Conservation (phyloP, 2,329 filamentous ascomycete species). For the Sporothrix sp. region DNA sequence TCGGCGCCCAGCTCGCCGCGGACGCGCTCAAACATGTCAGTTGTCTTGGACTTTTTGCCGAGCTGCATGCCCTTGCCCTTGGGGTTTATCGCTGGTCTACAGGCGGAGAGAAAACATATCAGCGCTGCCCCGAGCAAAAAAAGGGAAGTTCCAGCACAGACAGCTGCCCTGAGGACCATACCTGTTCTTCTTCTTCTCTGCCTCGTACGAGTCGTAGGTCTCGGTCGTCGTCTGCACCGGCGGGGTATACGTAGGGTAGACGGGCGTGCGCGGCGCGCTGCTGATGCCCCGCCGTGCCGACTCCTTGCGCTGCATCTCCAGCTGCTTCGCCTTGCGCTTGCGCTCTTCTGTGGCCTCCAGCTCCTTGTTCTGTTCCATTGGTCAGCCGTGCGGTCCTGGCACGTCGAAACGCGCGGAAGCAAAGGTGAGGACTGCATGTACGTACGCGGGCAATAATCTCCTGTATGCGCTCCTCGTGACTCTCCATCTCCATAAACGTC, state of each 20-base stretch:
- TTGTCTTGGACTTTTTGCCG: slow-evolving; percentile 97
- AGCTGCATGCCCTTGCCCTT: slow-evolving; percentile 98
- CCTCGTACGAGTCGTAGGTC: slow-evolving; percentile 88
- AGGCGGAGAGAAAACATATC: not conserved
- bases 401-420: not conserved
- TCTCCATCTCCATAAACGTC: slow-evolving; percentile 99
- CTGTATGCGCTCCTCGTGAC: slow-evolving; percentile 96
- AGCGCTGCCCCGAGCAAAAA: slow-evolving; percentile 2
- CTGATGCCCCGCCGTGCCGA: slow-evolving; percentile 58
- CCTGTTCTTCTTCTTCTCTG: slow-evolving; percentile 95
- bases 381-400: not conserved
- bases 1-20: slow-evolving; percentile 84
- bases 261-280: slow-evolving; percentile 59
- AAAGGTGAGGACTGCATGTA: not conserved
- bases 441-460: slow-evolving; percentile 87
- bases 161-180: slow-evolving; percentile 37
- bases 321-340: slow-evolving; percentile 95
- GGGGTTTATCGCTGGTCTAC: slow-evolving; percentile 38
- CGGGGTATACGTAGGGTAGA: slow-evolving; percentile 75
- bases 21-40: slow-evolving; percentile 94
- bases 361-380: slow-evolving; percentile 72
- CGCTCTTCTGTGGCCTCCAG: slow-evolving; percentile 95
- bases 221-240: slow-evolving; percentile 64
- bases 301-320: slow-evolving; percentile 98
- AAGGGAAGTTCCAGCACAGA: not conserved